Conservation (phyloP, 139 green algal species). For the Deuterostichococcus epilithicus region DNA sequence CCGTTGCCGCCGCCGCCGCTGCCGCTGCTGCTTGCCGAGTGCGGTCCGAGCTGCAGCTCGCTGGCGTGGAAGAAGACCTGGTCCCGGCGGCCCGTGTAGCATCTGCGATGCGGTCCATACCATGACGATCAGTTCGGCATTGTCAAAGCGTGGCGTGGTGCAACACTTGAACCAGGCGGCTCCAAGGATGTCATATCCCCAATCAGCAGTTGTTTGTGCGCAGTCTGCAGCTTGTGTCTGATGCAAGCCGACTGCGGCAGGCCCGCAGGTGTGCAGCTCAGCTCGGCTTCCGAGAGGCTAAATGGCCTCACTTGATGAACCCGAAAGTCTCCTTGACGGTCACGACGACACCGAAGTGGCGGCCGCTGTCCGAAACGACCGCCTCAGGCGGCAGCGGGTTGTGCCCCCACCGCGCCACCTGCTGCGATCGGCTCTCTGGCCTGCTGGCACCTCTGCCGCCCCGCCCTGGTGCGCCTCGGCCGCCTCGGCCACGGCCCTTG, state of each 20-base stretch:
- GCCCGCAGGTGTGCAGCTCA: not conserved
- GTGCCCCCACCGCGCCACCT: not conserved
- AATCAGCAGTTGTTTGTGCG: no score
- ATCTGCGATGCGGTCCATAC: not conserved
- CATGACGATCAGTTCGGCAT: not conserved
- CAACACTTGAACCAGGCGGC: no score
- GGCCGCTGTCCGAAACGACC: not conserved
- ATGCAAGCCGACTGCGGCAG: no score
- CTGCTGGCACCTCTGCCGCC: no score
- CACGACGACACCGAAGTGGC: conserved; percentile 3
- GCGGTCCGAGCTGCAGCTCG: not conserved
- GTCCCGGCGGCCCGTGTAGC: not conserved
- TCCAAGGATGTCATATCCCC: no score
- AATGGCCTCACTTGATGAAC: conserved; percentile 11
- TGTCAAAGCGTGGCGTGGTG: no score
- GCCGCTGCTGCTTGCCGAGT: no score
- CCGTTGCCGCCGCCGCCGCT: no score
- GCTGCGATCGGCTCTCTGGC: not conserved
- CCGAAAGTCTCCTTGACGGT: conserved; percentile 15
- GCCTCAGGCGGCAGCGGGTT: not conserved
- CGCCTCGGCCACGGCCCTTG: not conserved
- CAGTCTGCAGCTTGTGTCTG: no score
- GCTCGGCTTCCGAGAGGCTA: no score
- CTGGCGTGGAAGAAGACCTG: conserved; percentile 22
- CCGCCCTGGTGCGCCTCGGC: no score